Conservation (phyloP, 176 grass and related monocot species). For the Oryza coarctata region DNA sequence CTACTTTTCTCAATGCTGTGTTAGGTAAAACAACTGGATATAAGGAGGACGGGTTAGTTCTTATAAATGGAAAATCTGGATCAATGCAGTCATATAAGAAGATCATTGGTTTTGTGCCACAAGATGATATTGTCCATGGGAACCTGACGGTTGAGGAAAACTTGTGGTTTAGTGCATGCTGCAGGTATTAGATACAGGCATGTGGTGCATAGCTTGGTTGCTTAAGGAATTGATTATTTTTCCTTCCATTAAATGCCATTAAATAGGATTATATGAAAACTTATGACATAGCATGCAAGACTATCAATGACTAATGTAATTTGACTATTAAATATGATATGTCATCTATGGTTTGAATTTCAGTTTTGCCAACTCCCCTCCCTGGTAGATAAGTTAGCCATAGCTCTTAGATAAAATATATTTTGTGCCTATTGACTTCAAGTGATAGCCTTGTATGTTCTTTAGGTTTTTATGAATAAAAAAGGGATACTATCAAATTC, state of each 20-base stretch:
- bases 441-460: not conserved
- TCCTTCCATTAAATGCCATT: not conserved
- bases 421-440: conserved; percentile 11
- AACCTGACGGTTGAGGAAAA: conserved; percentile 88
- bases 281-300: conserved; percentile 15
- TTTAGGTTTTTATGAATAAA: conserved; percentile 2
- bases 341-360: conserved; percentile 3
- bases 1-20: conserved; percentile 80
- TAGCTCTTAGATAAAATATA: conserved; percentile 6
- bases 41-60: conserved; percentile 62
- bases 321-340: conserved; percentile 15
- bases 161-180: conserved; percentile 78
- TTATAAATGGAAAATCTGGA: conserved; percentile 69
- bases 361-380: not conserved
- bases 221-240: conserved; percentile 11
- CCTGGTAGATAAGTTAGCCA: conserved; percentile 10
- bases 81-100: conserved; percentile 72
- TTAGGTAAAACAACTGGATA: conserved; percentile 69
- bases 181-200: conserved; percentile 65
- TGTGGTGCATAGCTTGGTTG: not conserved
- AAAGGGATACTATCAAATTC: not conserved
- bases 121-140: conserved; percentile 90
- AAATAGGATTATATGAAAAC: not conserved
- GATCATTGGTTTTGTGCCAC: conserved; percentile 79
- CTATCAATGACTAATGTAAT: not conserved